phyloP scores from a whole-genome alignment of 2,329 filamentous ascomycete genomes.

The Fusarium sp. region DNA sequence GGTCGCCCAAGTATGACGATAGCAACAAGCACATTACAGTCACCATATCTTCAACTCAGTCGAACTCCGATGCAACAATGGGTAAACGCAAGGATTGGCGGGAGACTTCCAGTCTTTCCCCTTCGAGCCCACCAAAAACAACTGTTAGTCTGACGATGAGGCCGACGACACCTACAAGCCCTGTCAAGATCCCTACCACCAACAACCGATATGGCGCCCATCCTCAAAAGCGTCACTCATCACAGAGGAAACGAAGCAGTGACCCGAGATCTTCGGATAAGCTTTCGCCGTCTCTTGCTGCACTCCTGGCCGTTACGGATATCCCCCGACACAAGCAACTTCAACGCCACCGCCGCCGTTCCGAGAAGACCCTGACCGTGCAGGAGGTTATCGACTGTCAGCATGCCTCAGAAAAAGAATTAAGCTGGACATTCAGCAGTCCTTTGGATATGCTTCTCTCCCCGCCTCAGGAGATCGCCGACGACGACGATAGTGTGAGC shows the following conservation, averaged over 20 bases:
- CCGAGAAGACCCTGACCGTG: constrained; percentile 61
- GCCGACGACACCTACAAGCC: constrained; percentile 59
- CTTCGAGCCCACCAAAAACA: constrained; percentile 48
- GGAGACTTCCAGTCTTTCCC: constrained; percentile 48
- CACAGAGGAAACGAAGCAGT: constrained; percentile 54
- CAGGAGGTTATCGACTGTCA: constrained; percentile 68
- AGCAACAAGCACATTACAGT: constrained; percentile 45
- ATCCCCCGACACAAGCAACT: constrained; percentile 65
- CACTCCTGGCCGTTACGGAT: constrained; percentile 71
- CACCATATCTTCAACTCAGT: constrained; percentile 43
- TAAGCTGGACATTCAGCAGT: constrained; percentile 67
- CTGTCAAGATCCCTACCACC: constrained; percentile 67
- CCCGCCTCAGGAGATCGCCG: constrained; percentile 69
- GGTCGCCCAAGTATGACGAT: constrained; percentile 52
- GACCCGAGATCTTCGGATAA: constrained; percentile 66
- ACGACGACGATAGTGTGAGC: constrained; percentile 63
- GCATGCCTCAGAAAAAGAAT: constrained; percentile 69
- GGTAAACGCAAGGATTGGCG: constrained; percentile 53
- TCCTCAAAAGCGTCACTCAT: constrained; percentile 56
- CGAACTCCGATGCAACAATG: constrained; percentile 51
- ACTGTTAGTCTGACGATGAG: constrained; percentile 48
- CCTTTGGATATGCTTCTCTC: constrained; percentile 72
- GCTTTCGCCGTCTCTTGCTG: constrained; percentile 71
- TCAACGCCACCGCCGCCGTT: constrained; percentile 51
- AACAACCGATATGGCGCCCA: constrained; percentile 55